A percentile compares a stretch with the other conserved stretches of the same genome.
These are phyloP conservation scores for Dryas octopetala DNA, from an alignment of 306 rosid genomes.

Conservation along the genomic window DNA sequence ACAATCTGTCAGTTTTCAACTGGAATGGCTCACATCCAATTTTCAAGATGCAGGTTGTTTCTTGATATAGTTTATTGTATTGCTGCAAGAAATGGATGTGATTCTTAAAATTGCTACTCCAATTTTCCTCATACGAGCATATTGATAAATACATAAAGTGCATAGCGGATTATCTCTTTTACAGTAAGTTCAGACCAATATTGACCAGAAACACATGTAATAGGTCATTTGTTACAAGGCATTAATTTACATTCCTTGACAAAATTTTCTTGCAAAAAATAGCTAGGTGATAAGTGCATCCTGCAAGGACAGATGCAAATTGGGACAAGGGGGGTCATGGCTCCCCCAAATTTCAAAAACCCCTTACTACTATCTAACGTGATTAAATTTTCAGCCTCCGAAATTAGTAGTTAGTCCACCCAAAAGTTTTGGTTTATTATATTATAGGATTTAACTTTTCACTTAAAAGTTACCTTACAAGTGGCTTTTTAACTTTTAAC, in stretches of 20 bases:
- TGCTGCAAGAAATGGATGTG: neutral
- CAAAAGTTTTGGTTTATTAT: no score
- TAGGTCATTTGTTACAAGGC: neutral
- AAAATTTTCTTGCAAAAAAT: neutral
- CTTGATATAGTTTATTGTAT: neutral
- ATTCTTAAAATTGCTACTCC: neutral
- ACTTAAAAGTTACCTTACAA: no score
- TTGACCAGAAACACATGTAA: neutral
- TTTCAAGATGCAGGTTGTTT: neutral
- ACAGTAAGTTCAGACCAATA: neutral
- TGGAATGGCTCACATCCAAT: neutral
- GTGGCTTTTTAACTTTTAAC: no score
- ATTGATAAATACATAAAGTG: neutral
- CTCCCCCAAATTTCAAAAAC: no score
- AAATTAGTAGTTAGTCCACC: no score
- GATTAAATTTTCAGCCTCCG: no score
- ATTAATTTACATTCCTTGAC: neutral
- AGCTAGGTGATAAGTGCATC: neutral
- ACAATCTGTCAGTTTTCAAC: conserved; percentile 2
- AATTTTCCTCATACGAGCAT: no score
- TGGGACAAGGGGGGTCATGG: no score
- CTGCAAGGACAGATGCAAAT: no score
- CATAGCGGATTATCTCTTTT: neutral
- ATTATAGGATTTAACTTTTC: no score
- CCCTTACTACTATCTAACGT: no score